phyloP scores from a whole-genome alignment of 495 filamentous ascomycete genomes.

The Penicillium cosmopolitanum region DNA sequence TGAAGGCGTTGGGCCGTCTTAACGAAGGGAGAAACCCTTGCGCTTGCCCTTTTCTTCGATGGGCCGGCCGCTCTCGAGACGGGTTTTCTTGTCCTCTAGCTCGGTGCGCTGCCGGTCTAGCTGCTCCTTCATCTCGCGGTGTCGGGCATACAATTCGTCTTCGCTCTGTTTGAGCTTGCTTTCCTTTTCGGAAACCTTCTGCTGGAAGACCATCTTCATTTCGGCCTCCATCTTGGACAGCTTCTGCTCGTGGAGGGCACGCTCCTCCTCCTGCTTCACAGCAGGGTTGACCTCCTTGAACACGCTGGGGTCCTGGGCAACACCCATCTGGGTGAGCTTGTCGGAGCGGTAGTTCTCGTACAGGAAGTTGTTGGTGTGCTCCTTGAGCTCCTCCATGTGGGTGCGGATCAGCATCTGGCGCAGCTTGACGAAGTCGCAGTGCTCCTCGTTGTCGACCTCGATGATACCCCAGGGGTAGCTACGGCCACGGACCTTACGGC shows the following conservation, averaged over 20 bases:
- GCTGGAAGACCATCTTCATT: conserved; percentile 99
- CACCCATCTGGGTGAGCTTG: conserved; percentile 97
- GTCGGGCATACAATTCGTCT: conserved; percentile 95
- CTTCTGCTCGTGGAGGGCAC: conserved; percentile 97
- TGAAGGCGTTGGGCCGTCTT: conserved; percentile 34
- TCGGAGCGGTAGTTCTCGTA: conserved; percentile 99
- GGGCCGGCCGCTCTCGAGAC: conserved; percentile 91
- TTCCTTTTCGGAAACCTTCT: conserved; percentile 99
- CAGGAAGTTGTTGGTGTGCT: conserved; percentile 97
- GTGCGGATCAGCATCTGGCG: conserved; percentile 99
- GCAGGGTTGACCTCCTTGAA: conserved; percentile 99
- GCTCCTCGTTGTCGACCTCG: conserved; percentile 99
- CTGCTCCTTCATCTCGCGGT: conserved; percentile 99
- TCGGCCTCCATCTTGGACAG: conserved; percentile 99
- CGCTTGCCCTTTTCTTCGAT: conserved; percentile 91
- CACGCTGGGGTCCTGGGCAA: conserved; percentile 95
- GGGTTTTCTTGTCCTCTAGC: conserved; percentile 94
- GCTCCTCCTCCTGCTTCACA: conserved; percentile 99
- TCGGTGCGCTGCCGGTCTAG: conserved; percentile 91
- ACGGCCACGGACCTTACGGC: conserved; percentile 93
- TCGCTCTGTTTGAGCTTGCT: conserved; percentile 99
- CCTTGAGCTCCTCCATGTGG: conserved; percentile 99
- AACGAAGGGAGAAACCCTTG: conserved; percentile 98
- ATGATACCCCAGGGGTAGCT: conserved; percentile 98
- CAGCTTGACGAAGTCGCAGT: conserved; percentile 99